phyloP scores from a whole-genome alignment of 164 flowering plant species.

The Liquidambar formosana region DNA sequence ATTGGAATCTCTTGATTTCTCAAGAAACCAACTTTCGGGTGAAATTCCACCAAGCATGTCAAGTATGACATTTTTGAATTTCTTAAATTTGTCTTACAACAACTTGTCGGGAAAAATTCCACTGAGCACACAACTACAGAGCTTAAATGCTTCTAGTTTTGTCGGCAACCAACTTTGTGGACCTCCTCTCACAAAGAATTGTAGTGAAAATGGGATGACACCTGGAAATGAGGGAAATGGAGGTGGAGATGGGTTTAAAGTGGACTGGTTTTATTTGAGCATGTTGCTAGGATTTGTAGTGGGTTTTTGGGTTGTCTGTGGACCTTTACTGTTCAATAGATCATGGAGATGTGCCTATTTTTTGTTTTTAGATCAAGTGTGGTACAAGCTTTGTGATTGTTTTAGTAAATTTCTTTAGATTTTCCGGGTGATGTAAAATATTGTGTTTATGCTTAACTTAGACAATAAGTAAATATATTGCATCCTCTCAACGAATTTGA shows the following conservation, averaged over 20 bases:
- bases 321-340: conserved; percentile 6
- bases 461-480: too few relatives aligned
- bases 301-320: conserved; percentile 19
- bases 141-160: not conserved
- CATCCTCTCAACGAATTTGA: too few relatives aligned
- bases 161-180: conserved; percentile 13
- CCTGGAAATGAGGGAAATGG: not conserved
- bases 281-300: conserved; percentile 7
- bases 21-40: conserved; percentile 29
- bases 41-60: conserved; percentile 26
- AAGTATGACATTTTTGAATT: conserved; percentile 9
- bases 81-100: conserved; percentile 37
- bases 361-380: too few relatives aligned
- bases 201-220: not conserved
- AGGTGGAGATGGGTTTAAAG: not conserved
- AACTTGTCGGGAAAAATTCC: conserved; percentile 32
- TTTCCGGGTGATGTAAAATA: too few relatives aligned
- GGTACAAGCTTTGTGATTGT: too few relatives aligned
- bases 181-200: conserved; percentile 2
- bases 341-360: not conserved
- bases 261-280: conserved; percentile 3
- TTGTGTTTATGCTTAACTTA: too few relatives aligned
- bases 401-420: too few relatives aligned
- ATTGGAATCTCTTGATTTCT: conserved; percentile 32
- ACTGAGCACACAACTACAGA: conserved; percentile 5